Percentiles rank a stretch among this genome's conserved stretches.
These are phyloP conservation scores for Neurospora sp. DNA, from an alignment of 495 filamentous ascomycete species.

Conservation along the genomic window DNA sequence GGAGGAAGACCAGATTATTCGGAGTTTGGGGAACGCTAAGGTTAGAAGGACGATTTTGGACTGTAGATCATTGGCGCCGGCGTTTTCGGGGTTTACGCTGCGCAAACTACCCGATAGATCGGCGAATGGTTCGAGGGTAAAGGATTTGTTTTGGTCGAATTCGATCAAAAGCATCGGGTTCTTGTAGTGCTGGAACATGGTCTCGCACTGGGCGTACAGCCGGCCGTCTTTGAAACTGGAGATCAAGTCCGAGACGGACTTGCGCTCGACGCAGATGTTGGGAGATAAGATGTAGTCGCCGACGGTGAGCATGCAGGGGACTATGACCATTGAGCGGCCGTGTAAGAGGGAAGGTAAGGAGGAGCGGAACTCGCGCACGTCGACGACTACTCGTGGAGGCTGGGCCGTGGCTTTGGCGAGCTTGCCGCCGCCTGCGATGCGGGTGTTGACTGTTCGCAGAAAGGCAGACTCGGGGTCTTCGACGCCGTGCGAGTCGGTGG, in stretches of 20 bases:
- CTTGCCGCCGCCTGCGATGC: conserved; percentile 88
- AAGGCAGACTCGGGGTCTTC: conserved; percentile 79
- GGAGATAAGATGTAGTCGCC: conserved; percentile 93
- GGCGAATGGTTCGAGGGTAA: conserved; percentile 89
- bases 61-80: conserved; percentile 63
- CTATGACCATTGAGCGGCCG: conserved; percentile 70
- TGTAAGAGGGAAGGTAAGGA: conserved; percentile 86
- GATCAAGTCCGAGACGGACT: conserved; percentile 85
- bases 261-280: conserved; percentile 86
- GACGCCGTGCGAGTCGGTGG: conserved; percentile 53
- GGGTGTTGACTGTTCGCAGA: conserved; percentile 88
- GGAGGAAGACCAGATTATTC: conserved; percentile 85
- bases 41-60: conserved; percentile 87
- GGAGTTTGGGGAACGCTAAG: conserved; percentile 79
- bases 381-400: conserved; percentile 88
- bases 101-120: conserved; percentile 61
- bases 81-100: conserved; percentile 40
- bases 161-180: conserved; percentile 88
- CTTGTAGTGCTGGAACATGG: conserved; percentile 89
- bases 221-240: conserved; percentile 83
- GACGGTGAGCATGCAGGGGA: conserved; percentile 92
- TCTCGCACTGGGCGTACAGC: conserved; percentile 85
- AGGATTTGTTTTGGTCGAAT: conserved; percentile 94
- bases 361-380: conserved; percentile 91
- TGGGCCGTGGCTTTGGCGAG: conserved; percentile 66